Percentiles rank a stretch among this genome's conserved stretches.
Conservation (phyloP, 192 early-diverging fungal genomes). For the Backusella tarrabulga region DNA sequence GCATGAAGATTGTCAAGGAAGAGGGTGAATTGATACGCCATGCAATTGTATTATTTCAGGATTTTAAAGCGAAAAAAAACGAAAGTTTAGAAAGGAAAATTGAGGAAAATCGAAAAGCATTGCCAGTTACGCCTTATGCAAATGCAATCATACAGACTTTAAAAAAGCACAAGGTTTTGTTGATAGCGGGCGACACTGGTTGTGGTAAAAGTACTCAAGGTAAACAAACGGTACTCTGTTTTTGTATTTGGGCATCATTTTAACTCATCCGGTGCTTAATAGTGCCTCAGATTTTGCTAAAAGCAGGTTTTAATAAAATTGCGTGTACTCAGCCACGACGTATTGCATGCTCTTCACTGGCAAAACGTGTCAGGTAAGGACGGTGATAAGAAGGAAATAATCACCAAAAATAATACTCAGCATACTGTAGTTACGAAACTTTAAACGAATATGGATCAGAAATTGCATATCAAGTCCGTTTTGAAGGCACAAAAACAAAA, state of each 20-base stretch:
- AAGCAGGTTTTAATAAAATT: slow-evolving; percentile 67
- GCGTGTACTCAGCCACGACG: slow-evolving; percentile 91
- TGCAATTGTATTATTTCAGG: slow-evolving; percentile 49
- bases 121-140: slow-evolving; percentile 65
- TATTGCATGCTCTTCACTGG: slow-evolving; percentile 64
- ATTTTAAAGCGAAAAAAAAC: slow-evolving; percentile 48
- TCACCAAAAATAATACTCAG: background rate
- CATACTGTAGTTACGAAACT: slow-evolving; percentile 47
- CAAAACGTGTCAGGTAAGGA: slow-evolving; percentile 50
- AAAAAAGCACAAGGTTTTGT: slow-evolving; percentile 51
- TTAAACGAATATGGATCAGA: slow-evolving; percentile 64
- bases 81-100: slow-evolving; percentile 40
- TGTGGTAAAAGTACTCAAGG: slow-evolving; percentile 67
- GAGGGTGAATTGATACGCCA: slow-evolving; percentile 35
- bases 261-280: background rate
- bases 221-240: background rate
- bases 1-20: slow-evolving; percentile 2
- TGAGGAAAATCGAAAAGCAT: slow-evolving; percentile 47
- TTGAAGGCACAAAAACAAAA: slow-evolving; percentile 55
- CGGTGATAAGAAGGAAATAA: background rate
- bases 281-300: slow-evolving; percentile 86
- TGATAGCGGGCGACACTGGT: slow-evolving; percentile 75
- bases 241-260: too few relatives aligned
- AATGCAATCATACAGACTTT: slow-evolving; percentile 59
- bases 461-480: slow-evolving; percentile 66